phyloP scores from a whole-genome alignment of 768 basidiomycete species.

The Lentinus tigrinus region DNA sequence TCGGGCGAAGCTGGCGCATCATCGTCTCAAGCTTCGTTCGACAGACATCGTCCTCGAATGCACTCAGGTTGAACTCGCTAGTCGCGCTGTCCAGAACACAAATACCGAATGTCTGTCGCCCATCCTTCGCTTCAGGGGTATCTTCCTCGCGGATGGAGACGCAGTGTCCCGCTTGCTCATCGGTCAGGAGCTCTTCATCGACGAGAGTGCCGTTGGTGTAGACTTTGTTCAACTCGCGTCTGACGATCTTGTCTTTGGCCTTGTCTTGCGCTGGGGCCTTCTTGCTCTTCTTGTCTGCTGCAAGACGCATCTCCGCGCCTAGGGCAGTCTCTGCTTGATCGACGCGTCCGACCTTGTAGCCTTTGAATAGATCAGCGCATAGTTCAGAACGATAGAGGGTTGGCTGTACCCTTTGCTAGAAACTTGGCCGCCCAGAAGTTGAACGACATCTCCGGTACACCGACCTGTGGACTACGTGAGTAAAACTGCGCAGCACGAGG shows the following conservation, averaged over 20 bases:
- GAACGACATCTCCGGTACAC: constrained; percentile 92
- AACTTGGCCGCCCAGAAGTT: constrained; percentile 93
- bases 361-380: constrained; percentile 33
- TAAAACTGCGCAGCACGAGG: background rate
- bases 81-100: constrained; percentile 94
- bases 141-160: constrained; percentile 75
- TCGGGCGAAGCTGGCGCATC: constrained; percentile 85
- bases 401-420: constrained; percentile 69
- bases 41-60: constrained; percentile 90
- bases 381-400: too few relatives aligned
- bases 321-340: constrained; percentile 97
- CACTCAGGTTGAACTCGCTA: constrained; percentile 88
- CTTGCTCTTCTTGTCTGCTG: constrained; percentile 60
- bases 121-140: constrained; percentile 39
- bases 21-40: constrained; percentile 92
- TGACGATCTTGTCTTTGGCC: constrained; percentile 82
- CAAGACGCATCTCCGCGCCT: constrained; percentile 93
- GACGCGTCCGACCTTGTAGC: constrained; percentile 93
- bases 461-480: constrained; percentile 53
- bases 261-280: constrained; percentile 42
- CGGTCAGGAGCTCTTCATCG: constrained; percentile 82
- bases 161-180: constrained; percentile 95
- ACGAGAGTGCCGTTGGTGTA: constrained; percentile 96
- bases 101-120: constrained; percentile 72
- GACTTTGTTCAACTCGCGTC: constrained; percentile 82